Evolutionary conservation across 2,329 filamentous ascomycete species (phyloP), one percentile per base, ranked within the genome.

Genomic region (Aquanectria penicillioides): DNA sequence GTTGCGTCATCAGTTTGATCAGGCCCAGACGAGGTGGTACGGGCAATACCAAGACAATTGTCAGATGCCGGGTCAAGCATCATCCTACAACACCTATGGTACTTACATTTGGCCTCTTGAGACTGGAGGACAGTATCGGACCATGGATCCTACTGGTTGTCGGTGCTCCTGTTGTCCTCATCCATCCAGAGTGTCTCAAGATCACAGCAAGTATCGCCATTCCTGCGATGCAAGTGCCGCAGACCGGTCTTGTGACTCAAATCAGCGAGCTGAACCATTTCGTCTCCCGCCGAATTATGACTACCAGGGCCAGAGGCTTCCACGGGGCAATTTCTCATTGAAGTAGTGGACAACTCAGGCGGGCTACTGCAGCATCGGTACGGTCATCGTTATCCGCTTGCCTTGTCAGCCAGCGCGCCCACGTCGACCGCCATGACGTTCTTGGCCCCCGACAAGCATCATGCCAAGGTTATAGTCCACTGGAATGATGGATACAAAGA

Each of bases 401-500:
- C 65, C 13, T 50, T 73, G 6, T 33, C 59, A 5, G 33, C 53
- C n/a, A 38, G 15, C 7, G 51, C 65, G 11, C 63, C 57, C n/a
- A 52, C 59, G 31, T 38, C 50, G 6, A 65, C 61, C 41, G 51
- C 73, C 43, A 46, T 65, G 26, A 50, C 51, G 12, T 64, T 68
- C 50, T 64, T 74, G 20, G 67, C 61, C 12, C 66, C 68, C 18
- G 68, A 73, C 40, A 41, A 46, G 43, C 52, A 40, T 11, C 40
- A 53, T 6, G 55, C 66, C 59, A 70, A 67, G 54, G 68, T 73
- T 4, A 8, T 70, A 22, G 71, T 74, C 25, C 64, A 65, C 31
- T 75, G 71, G 73, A 33, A 57, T 11, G 59, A 71, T 47, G 71
- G 67, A 13, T 58, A 48, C 7, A 37, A 29, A 3, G 70, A 74